phyloP scores from a whole-genome alignment of 768 basidiomycete genomes.

The Boletus subparvulus region DNA sequence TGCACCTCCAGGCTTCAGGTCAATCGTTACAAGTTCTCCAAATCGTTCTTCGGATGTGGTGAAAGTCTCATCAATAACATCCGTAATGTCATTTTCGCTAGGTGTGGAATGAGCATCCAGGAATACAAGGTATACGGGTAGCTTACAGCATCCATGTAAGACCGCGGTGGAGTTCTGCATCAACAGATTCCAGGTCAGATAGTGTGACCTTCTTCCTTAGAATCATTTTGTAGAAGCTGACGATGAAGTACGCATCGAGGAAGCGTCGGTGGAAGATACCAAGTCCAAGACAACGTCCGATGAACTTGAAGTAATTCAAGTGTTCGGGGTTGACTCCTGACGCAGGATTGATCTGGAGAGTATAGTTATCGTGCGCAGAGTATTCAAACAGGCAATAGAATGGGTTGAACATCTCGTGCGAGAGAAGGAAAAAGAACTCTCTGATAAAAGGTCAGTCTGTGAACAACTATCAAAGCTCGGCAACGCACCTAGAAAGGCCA shows the following conservation, averaged over 20 bases:
- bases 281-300: constrained; percentile 90
- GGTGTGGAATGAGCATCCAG: constrained; percentile 9
- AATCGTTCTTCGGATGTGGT: constrained; percentile 97
- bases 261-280: constrained; percentile 99
- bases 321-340: constrained; percentile 99
- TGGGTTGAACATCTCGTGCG: constrained; percentile 99
- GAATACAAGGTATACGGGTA: constrained; percentile 11
- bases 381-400: constrained; percentile 99
- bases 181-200: constrained; percentile 93
- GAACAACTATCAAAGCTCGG: not conserved
- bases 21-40: constrained; percentile 96
- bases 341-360: constrained; percentile 97
- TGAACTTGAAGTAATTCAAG: constrained; percentile 99
- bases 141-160: constrained; percentile 98
- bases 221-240: constrained; percentile 99
- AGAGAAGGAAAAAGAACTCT: constrained; percentile 99
- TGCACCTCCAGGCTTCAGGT: constrained; percentile 85
- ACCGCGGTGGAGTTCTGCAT: constrained; percentile 91
- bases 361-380: constrained; percentile 99
- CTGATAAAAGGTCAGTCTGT: constrained; percentile 41
- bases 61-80: constrained; percentile 97
- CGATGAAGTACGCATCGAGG: constrained; percentile 98
- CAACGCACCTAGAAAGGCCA: constrained; percentile 84
- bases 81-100: constrained; percentile 97
- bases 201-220: constrained; percentile 95